phyloP scores from a whole-genome alignment of 192 early-diverging fungal species.

The Dissophora globulifera region DNA sequence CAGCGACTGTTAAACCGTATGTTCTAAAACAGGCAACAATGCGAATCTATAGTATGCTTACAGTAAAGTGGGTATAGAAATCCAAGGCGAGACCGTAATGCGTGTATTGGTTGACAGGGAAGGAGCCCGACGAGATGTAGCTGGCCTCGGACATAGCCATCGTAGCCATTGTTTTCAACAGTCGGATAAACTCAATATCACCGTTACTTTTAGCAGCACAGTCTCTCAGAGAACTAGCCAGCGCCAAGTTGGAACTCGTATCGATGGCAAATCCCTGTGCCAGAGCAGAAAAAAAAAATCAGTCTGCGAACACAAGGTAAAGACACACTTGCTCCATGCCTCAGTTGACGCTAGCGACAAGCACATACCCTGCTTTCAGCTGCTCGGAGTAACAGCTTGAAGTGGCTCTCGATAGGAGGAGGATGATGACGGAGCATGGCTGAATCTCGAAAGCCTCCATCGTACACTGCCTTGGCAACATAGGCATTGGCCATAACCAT shows the following conservation, averaged over 20 bases:
- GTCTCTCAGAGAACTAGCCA: constrained; percentile 67
- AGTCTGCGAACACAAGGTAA: no score
- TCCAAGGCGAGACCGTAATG: constrained; percentile 83
- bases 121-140: constrained; percentile 73
- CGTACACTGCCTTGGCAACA: constrained; percentile 71
- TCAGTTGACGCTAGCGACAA: not conserved
- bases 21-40: no score
- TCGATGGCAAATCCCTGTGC: constrained; percentile 68
- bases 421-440: constrained; percentile 79
- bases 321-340: no score
- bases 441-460: constrained; percentile 60
- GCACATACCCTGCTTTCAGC: constrained; percentile 58
- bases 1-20: no score
- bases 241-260: constrained; percentile 68
- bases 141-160: constrained; percentile 80
- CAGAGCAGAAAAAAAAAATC: not conserved
- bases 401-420: constrained; percentile 68
- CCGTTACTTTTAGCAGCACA: constrained; percentile 53
- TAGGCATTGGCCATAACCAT: constrained; percentile 82
- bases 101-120: constrained; percentile 56
- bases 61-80: constrained; percentile 85
- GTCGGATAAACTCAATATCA: constrained; percentile 65
- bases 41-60: constrained; percentile 43
- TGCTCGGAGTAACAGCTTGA: constrained; percentile 67
- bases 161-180: constrained; percentile 81